phyloP scores from a whole-genome alignment of 768 basidiomycete species.

The Neoboletus subvelutipes region DNA sequence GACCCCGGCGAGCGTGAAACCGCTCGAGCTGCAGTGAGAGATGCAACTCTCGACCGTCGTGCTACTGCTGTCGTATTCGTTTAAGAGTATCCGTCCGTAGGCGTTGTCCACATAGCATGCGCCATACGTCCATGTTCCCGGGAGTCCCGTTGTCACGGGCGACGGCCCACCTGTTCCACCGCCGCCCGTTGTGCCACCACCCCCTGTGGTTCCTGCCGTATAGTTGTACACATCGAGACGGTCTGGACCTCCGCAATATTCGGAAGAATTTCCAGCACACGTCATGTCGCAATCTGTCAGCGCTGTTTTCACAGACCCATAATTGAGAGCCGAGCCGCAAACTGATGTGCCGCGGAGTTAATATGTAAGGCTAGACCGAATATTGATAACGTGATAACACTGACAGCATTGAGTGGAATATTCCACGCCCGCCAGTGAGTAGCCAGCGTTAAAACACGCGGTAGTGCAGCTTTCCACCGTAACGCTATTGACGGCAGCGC shows the following conservation, averaged over 20 bases:
- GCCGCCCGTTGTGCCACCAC: background rate
- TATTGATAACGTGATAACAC: constrained; percentile 19
- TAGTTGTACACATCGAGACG: constrained; percentile 31
- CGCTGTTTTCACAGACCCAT: constrained; percentile 36
- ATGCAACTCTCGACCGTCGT: constrained; percentile 69
- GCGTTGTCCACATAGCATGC: constrained; percentile 75
- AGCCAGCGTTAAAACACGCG: constrained; percentile 44
- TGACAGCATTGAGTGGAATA: constrained; percentile 50
- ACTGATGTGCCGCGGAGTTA: constrained; percentile 41
- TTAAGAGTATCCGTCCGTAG: constrained; percentile 56
- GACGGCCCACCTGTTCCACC: background rate
- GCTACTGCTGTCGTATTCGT: constrained; percentile 36
- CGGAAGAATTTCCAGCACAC: constrained; percentile 33
- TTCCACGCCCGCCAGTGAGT: constrained; percentile 45
- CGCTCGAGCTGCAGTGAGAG: constrained; percentile 47
- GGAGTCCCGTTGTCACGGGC: constrained; percentile 12
- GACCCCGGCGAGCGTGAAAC: constrained; percentile 65
- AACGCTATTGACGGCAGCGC: constrained; percentile 38
- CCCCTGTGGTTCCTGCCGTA: background rate
- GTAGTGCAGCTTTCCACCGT: constrained; percentile 50
- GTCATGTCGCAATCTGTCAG: constrained; percentile 52
- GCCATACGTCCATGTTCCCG: constrained; percentile 56
- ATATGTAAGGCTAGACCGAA: constrained; percentile 35
- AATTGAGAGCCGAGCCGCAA: constrained; percentile 16
- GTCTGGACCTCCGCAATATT: constrained; percentile 75